Percentiles rank a stretch among this genome's conserved stretches.
Conservation (phyloP, 139 green algal species). For the Eudorina sp. region DNA sequence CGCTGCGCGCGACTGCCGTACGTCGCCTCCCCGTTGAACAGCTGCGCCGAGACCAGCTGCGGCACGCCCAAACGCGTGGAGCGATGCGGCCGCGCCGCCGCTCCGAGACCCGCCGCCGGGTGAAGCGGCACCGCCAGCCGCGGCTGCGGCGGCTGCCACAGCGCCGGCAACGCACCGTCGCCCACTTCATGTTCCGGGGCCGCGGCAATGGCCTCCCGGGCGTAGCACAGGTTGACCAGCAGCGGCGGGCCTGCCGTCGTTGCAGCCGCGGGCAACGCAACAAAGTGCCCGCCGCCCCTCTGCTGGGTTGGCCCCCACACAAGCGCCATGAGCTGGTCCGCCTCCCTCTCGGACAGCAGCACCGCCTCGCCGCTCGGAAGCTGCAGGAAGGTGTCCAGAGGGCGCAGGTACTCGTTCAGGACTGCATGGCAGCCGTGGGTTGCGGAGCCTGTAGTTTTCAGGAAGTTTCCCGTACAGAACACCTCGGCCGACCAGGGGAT, state of each 20-base stretch:
- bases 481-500: constrained; percentile 6
- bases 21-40: constrained; percentile 63
- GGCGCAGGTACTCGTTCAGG: constrained; percentile 59
- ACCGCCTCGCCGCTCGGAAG: constrained; percentile 42
- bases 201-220: not conserved
- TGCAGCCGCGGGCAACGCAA: not conserved
- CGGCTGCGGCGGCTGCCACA: not conserved
- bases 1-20: constrained; percentile 37
- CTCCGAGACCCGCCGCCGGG: not conserved
- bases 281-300: not conserved
- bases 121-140: not conserved
- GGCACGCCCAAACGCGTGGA: not conserved
- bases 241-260: not conserved
- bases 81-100: no score
- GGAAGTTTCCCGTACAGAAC: constrained; percentile 60
- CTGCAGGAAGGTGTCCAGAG: constrained; percentile 58
- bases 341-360: constrained; percentile 72
- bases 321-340: constrained; percentile 51
- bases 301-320: not conserved
- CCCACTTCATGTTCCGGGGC: not conserved
- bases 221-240: not conserved
- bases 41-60: constrained; percentile 41
- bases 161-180: no score
- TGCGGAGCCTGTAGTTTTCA: not conserved
- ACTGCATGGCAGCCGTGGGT: not conserved